phyloP scores from a whole-genome alignment of 257 asterid genomes.

The Plantago elongata region DNA sequence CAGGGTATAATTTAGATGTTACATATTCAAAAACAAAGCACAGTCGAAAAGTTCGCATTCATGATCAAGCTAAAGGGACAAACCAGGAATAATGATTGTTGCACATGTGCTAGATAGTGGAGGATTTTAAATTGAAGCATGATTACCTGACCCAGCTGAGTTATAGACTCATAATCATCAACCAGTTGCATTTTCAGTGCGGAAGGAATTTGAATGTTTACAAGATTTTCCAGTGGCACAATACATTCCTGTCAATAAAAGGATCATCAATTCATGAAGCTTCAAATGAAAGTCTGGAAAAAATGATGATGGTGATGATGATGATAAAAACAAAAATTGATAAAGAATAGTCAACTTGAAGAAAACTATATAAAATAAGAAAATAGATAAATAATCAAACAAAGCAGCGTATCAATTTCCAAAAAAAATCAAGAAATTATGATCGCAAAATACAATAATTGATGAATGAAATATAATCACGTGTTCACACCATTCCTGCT shows the following conservation, averaged over 20 bases:
- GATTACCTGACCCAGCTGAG: conserved; percentile 60
- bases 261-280: conserved; percentile 6
- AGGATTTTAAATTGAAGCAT: conserved; percentile 12
- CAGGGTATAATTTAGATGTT: too few species aligned
- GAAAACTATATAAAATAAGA: too few species aligned
- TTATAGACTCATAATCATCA: conserved; percentile 61
- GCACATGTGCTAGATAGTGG: neutral
- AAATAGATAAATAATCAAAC: too few species aligned
- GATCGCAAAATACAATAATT: too few species aligned
- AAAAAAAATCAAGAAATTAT: too few species aligned
- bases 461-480: too few species aligned
- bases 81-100: conserved; percentile 6
- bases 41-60: neutral
- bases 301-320: too few species aligned
- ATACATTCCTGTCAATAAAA: conserved; percentile 34
- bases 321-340: too few species aligned
- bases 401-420: too few species aligned
- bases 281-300: conserved; percentile 6
- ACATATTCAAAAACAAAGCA: conserved; percentile 6
- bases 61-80: neutral
- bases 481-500: too few species aligned
- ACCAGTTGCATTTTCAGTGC: conserved; percentile 54
- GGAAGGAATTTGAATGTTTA: conserved; percentile 57
- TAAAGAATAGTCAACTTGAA: too few species aligned
- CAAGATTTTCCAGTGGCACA: conserved; percentile 37